phyloP scores from a whole-genome alignment of 768 basidiomycete species.

The Lactarius sanguifluus region DNA sequence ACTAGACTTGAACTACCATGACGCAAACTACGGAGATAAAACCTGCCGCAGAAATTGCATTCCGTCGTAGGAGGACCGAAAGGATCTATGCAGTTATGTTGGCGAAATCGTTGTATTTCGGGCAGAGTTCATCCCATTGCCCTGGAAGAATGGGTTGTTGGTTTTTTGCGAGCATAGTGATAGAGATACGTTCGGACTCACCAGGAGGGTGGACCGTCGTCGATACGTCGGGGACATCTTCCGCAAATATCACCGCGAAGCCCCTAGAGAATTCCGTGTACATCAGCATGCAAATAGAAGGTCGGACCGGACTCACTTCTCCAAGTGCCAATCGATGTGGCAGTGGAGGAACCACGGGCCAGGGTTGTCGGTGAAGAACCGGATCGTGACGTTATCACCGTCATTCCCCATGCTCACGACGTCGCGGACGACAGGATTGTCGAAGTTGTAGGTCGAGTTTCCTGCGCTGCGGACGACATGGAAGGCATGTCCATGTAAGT shows the following conservation, averaged over 20 bases:
- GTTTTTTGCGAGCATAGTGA: no score
- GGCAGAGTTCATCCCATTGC: no score
- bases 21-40: no score
- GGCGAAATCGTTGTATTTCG: no score
- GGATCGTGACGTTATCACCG: slow-evolving; percentile 27
- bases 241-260: slow-evolving; percentile 18
- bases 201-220: no score
- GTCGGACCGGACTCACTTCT: neutral
- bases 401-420: slow-evolving; percentile 36
- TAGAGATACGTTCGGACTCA: no score
- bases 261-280: neutral
- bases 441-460: slow-evolving; percentile 18
- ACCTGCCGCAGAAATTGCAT: no score
- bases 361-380: slow-evolving; percentile 35
- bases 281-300: neutral
- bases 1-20: no score
- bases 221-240: neutral
- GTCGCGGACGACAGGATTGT: slow-evolving; percentile 48
- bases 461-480: slow-evolving; percentile 25
- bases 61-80: no score
- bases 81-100: no score
- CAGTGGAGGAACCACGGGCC: slow-evolving; percentile 35
- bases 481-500: slow-evolving; percentile 21
- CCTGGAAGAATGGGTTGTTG: no score
- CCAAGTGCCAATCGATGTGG: slow-evolving; percentile 35